phyloP scores from a whole-genome alignment of 2,329 filamentous ascomycete genomes.

The Epichloe gansuensis region DNA sequence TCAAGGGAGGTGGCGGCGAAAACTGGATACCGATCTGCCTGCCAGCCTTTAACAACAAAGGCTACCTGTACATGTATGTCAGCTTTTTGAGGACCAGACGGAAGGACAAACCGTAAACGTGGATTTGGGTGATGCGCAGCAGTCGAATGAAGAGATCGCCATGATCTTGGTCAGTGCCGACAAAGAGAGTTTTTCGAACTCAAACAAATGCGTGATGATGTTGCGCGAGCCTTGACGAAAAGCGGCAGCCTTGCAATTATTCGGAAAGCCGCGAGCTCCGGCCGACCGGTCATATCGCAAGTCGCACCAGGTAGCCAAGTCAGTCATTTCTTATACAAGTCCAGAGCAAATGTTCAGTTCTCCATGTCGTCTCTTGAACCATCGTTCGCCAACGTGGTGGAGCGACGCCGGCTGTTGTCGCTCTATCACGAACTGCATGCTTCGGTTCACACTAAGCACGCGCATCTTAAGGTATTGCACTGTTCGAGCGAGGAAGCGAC shows the following conservation, averaged over 20 bases:
- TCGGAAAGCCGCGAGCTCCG: constrained; percentile 53
- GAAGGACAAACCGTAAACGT: constrained; percentile 27
- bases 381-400: constrained; percentile 46
- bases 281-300: constrained; percentile 59
- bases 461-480: constrained; percentile 79
- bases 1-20: constrained; percentile 82
- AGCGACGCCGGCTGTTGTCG: constrained; percentile 62
- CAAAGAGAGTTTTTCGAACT: constrained; percentile 90
- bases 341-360: constrained; percentile 87
- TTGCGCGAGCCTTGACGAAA: constrained; percentile 57
- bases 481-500: constrained; percentile 62
- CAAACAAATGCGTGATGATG: constrained; percentile 56
- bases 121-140: constrained; percentile 46
- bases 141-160: constrained; percentile 68
- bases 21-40: constrained; percentile 96
- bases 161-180: constrained; percentile 86
- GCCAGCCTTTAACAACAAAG: constrained; percentile 92
- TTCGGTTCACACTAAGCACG: constrained; percentile 70
- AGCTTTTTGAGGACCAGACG: constrained; percentile 65
- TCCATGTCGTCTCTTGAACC: constrained; percentile 74
- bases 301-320: constrained; percentile 71
- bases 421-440: constrained; percentile 79
- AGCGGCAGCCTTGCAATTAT: constrained; percentile 68
- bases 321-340: constrained; percentile 93
- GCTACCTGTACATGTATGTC: constrained; percentile 98